phyloP scores from a whole-genome alignment of 768 basidiomycete species.

The Tulasnella sp. region DNA sequence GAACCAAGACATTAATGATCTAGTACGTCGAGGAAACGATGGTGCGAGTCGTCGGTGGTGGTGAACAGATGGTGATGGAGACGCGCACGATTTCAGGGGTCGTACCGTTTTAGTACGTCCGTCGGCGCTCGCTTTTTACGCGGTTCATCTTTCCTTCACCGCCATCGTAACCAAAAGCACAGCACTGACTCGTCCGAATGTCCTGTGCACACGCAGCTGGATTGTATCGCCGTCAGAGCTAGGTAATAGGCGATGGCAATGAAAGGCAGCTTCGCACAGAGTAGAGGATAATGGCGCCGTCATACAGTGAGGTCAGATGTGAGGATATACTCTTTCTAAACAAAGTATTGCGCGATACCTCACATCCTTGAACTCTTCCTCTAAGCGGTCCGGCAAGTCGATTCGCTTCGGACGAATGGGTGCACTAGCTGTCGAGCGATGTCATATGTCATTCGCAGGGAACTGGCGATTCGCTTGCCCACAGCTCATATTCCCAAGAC shows the following conservation, averaged over 20 bases:
- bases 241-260: too few relatives aligned
- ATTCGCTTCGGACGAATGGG: too few relatives aligned
- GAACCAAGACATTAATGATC: constrained; percentile 46
- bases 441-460: background rate
- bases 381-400: too few relatives aligned
- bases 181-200: background rate
- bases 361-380: too few relatives aligned
- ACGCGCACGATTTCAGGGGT: background rate
- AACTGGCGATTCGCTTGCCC: too few relatives aligned
- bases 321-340: too few relatives aligned
- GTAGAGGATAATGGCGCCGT: too few relatives aligned
- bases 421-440: too few relatives aligned
- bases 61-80: background rate
- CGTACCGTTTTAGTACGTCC: background rate
- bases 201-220: background rate
- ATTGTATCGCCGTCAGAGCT: too few relatives aligned
- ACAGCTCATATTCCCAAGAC: background rate
- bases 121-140: background rate
- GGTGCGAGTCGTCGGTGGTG: background rate
- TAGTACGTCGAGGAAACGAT: background rate
- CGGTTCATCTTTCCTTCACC: background rate
- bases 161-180: background rate
- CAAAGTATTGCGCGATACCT: too few relatives aligned
- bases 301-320: too few relatives aligned
- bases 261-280: too few relatives aligned